Percentiles rank a stretch among this genome's conserved stretches.
Evolutionary conservation across 2,329 filamentous ascomycete genomes (phyloP).

Genomic region (Fusarium graminum): DNA sequence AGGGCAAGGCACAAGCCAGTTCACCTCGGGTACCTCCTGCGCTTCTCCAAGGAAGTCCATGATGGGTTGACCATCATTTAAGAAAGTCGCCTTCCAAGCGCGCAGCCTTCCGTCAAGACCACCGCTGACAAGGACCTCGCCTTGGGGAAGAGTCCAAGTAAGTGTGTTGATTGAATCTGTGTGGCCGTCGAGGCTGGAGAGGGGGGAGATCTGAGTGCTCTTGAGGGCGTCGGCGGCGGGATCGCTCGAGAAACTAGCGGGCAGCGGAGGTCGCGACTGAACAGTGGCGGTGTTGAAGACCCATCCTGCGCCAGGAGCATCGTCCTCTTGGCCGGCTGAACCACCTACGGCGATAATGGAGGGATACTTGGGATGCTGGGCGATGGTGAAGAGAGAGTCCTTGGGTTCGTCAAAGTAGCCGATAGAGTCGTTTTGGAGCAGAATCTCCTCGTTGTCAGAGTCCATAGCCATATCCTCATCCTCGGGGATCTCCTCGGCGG

Average conservation of each 20-base stretch:
- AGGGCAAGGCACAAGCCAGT: slow-evolving; percentile 87
- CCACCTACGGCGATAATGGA: slow-evolving; percentile 89
- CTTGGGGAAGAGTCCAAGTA: slow-evolving; percentile 83
- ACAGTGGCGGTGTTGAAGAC: slow-evolving; percentile 82
- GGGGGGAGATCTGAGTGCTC: slow-evolving; percentile 70
- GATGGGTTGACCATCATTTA: slow-evolving; percentile 61
- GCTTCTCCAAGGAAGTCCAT: slow-evolving; percentile 78
- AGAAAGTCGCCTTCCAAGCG: slow-evolving; percentile 70
- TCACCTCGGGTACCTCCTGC: slow-evolving; percentile 94
- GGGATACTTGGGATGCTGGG: slow-evolving; percentile 85
- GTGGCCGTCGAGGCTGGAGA: slow-evolving; percentile 89
- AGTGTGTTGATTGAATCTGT: slow-evolving; percentile 91
- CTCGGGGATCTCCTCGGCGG: slow-evolving; percentile 79
- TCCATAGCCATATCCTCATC: slow-evolving; percentile 86
- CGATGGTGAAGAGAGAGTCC: slow-evolving; percentile 94
- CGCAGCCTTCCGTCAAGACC: slow-evolving; percentile 88
- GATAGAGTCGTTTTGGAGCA: slow-evolving; percentile 89
- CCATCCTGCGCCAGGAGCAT: slow-evolving; percentile 82
- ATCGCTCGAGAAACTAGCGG: slow-evolving; percentile 78
- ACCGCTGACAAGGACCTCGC: slow-evolving; percentile 87
- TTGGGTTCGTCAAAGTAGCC: slow-evolving; percentile 93
- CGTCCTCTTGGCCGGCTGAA: slow-evolving; percentile 69
- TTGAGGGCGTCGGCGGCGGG: slow-evolving; percentile 63
- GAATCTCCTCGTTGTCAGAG: slow-evolving; percentile 80
- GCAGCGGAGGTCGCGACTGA: slow-evolving; percentile 75